A percentile compares a stretch with the other conserved stretches of the same genome.
Conservation (phyloP, 371 early-diverging fungal species). For the Mortierella polycephala region DNA sequence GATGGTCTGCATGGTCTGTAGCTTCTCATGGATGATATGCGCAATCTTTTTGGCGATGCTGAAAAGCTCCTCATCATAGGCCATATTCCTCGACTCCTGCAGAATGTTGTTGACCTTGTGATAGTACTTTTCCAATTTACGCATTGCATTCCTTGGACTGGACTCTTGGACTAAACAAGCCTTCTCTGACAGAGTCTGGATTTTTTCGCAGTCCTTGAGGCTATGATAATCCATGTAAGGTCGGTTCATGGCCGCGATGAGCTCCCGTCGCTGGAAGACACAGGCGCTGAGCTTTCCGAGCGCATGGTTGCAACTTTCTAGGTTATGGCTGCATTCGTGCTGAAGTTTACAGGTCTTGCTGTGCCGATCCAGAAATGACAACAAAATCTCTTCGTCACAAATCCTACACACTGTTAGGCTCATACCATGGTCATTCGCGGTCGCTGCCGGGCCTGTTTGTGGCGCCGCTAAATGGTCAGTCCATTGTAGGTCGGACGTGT, state of each 20-base stretch:
- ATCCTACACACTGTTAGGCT: constrained; percentile 46
- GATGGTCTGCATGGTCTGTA: constrained; percentile 46
- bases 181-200: constrained; percentile 45
- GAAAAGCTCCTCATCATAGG: constrained; percentile 41
- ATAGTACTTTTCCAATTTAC: constrained; percentile 46
- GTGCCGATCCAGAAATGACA: constrained; percentile 47
- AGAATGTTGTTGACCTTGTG: constrained; percentile 23
- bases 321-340: constrained; percentile 52
- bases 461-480: constrained; percentile 2
- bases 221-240: constrained; percentile 55
- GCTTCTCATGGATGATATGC: constrained; percentile 38
- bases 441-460: neutral
- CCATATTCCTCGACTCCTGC: constrained; percentile 28
- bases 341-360: constrained; percentile 53
- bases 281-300: constrained; percentile 43
- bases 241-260: constrained; percentile 48
- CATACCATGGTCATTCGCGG: constrained; percentile 5
- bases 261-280: constrained; percentile 41
- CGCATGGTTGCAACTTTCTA: constrained; percentile 51
- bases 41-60: constrained; percentile 42
- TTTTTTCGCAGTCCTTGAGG: constrained; percentile 45
- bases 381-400: constrained; percentile 49
- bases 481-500: constrained; percentile 13
- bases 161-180: constrained; percentile 30
- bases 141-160: constrained; percentile 40